Percentiles rank a stretch among this genome's conserved stretches.
These are phyloP conservation scores for Trypanosoma melophagium DNA, from an alignment of 208 protist genomes.

Conservation along the genomic window DNA sequence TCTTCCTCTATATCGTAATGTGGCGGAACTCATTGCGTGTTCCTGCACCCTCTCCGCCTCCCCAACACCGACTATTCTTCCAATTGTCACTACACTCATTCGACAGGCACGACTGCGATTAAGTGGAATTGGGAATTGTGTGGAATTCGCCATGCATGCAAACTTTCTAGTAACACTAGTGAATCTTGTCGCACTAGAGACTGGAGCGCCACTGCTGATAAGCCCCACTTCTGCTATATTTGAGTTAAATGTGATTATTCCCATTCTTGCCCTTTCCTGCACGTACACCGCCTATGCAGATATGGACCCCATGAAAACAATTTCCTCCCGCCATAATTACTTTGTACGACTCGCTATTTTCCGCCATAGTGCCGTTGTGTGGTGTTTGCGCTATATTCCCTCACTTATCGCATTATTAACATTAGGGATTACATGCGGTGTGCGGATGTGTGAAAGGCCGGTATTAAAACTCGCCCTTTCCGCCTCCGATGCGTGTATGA, in stretches of 20 bases:
- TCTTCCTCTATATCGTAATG: conserved; percentile 76
- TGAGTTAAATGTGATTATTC: conserved; percentile 83
- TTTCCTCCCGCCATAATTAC: conserved; percentile 82
- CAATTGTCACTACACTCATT: conserved; percentile 82
- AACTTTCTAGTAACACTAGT: conserved; percentile 74
- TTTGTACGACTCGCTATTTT: conserved; percentile 85
- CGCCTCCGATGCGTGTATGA: conserved; percentile 47
- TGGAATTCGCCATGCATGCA: conserved; percentile 81
- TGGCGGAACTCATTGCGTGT: conserved; percentile 84
- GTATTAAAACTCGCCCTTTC: conserved; percentile 37
- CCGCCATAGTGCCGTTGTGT: conserved; percentile 73
- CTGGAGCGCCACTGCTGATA: conserved; percentile 68
- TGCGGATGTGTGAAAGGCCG: conserved; percentile 11
- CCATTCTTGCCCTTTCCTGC: conserved; percentile 73
- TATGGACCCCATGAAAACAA: conserved; percentile 83
- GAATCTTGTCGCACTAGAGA: conserved; percentile 55
- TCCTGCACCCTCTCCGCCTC: conserved; percentile 76
- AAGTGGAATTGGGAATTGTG: conserved; percentile 83
- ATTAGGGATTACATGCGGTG: conserved; percentile 72
- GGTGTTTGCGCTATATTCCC: conserved; percentile 73
- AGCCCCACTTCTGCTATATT: conserved; percentile 68
- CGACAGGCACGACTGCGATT: conserved; percentile 78
- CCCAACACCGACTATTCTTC: conserved; percentile 72
- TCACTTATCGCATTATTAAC: conserved; percentile 65
- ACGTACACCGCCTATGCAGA: conserved; percentile 84